Base-by-base conservation (phyloP, 2,329 filamentous ascomycete genomes). In the Tolypocladium cylindrosporum region DNA sequence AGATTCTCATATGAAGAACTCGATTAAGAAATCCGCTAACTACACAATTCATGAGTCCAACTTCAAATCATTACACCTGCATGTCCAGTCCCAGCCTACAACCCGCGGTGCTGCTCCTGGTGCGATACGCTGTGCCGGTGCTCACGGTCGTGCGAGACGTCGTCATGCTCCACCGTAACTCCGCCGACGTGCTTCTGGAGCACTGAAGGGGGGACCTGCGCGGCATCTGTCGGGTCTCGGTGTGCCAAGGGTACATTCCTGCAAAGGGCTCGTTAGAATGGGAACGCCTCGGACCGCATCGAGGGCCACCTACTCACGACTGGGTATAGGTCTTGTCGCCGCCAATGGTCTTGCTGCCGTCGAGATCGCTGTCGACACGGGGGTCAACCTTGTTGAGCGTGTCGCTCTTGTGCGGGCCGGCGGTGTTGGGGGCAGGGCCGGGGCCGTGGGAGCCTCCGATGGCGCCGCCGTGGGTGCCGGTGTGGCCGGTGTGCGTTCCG, bases 201-300 rank as follows among this genome's bases (percentile, higher is more conserved):
- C 0, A 79, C 75, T 2, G 81, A 84, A 6, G 82, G 81, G 1
- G 81, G 80, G 0, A 83, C 81, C 65, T 84, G 80, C 0, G 81
- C 72, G 1, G 82, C 81, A 61, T 84, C 81, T 21, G 74, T 79
- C 4, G 80, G 80, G 53, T 84, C 80, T 60, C 71, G 72, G 55
- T 65, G 41, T 6, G 61, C 57, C 36, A 60, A 39, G 14, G 52
- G 24, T 24, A 13, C 54, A 16, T 31, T 55, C 36, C 51, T 53
- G 42, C n/a, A 41, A 54, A 21, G 43, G 16, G 4, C 19, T 27
- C 16, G 45, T 56, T 27, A 42, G 55, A 31, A 10, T 5, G 42
- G n/a, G 9, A 34, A 21, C 27, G 11, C 36, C 10, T 36, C n/a
- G 31, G 19, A 36, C 19, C 11, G 48, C 48, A 40, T 37, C 19